Percentiles rank a stretch among this genome's conserved stretches.
Conservation (phyloP, 495 filamentous ascomycete species). For the Trichoderma orchidacearum region DNA sequence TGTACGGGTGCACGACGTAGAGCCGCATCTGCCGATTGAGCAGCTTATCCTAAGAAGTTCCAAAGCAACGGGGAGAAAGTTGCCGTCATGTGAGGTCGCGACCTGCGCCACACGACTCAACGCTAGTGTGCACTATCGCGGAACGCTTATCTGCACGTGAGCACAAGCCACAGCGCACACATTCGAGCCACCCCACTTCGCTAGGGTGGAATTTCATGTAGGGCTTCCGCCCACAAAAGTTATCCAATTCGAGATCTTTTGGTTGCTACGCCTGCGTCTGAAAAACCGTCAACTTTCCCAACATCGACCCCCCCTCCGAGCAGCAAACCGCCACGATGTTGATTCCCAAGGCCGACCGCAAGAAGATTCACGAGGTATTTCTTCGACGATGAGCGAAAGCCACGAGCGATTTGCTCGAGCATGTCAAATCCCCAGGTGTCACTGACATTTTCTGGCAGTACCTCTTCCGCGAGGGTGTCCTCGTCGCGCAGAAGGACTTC, state of each 20-base stretch:
- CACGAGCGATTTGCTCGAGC: not conserved
- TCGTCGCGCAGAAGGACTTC: conserved; percentile 98
- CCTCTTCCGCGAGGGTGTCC: conserved; percentile 99
- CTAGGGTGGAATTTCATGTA: conserved; percentile 4
- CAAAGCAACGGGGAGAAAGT: not conserved
- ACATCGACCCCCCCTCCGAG: conserved; percentile 29
- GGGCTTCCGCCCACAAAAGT: conserved; percentile 6
- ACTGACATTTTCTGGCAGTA: conserved; percentile 48
- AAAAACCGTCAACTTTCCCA: conserved; percentile 13
- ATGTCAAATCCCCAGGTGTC: not conserved
- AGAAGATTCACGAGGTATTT: conserved; percentile 85
- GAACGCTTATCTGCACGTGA: conserved; percentile 2
- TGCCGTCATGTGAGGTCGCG: not conserved
- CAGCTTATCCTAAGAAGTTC: too few relatives aligned
- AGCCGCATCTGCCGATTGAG: too few relatives aligned
- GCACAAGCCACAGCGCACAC: conserved; percentile 8
- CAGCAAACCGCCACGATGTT: conserved; percentile 56
- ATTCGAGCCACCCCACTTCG: conserved; percentile 3
- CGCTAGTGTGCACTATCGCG: not conserved
- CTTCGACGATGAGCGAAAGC: not conserved
- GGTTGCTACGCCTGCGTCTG: not conserved
- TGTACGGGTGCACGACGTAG: too few relatives aligned
- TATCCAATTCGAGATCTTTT: conserved; percentile 5
- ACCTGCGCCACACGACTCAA: not conserved
- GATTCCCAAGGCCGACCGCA: conserved; percentile 98